Percentiles rank a stretch among this genome's conserved stretches.
These are phyloP conservation scores for Lentinula novae-zelandiae DNA, from an alignment of 1,284 basidiomycete species.

Conservation along the genomic window DNA sequence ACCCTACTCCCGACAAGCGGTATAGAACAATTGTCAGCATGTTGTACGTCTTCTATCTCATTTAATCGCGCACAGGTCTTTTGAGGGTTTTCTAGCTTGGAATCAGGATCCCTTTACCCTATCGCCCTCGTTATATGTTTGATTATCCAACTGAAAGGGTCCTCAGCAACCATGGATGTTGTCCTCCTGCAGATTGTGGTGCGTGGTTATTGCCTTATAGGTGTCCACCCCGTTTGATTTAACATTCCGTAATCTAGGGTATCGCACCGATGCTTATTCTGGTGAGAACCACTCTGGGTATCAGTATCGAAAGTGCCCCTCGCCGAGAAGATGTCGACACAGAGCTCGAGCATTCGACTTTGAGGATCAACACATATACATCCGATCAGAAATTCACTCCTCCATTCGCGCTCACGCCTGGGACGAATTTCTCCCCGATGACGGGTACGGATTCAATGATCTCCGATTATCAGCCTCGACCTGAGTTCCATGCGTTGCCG, in stretches of 20 bases:
- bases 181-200: slow-evolving; percentile 9
- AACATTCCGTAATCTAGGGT: background rate
- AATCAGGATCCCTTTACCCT: slow-evolving; percentile 9
- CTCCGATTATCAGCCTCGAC: background rate
- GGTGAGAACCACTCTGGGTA: background rate
- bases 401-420: background rate
- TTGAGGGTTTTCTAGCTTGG: background rate
- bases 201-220: background rate
- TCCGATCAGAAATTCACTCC: background rate
- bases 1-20: background rate
- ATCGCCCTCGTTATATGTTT: slow-evolving; percentile 9
- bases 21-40: slow-evolving; percentile 3
- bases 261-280: slow-evolving; percentile 9
- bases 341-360: background rate
- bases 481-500: background rate
- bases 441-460: background rate
- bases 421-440: background rate
- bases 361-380: background rate
- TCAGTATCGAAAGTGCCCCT: slow-evolving; percentile 2
- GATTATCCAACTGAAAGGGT: background rate
- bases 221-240: background rate
- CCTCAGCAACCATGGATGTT: slow-evolving; percentile 4
- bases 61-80: background rate
- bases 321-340: slow-evolving; percentile 1
- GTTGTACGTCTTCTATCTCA: background rate